phyloP scores from a whole-genome alignment of 768 basidiomycete genomes.

The Cystoderma amianthinum region DNA sequence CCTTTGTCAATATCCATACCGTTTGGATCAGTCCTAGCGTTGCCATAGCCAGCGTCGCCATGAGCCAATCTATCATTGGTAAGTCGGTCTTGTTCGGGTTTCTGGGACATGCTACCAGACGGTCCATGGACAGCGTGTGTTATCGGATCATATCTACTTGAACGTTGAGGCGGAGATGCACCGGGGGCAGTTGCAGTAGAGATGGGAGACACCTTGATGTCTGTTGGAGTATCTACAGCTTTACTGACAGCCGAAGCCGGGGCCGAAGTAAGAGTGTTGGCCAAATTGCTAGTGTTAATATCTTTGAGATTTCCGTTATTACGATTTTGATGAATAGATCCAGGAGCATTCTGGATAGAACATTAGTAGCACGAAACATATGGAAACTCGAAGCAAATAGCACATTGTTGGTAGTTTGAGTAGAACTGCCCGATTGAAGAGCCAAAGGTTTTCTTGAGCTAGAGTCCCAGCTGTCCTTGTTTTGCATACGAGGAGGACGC shows the following conservation, averaged over 20 bases:
- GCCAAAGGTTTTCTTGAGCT: neutral
- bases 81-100: neutral
- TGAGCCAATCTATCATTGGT: too few relatives aligned
- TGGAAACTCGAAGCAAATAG: neutral
- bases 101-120: neutral
- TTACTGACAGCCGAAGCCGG: too few relatives aligned
- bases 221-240: too few relatives aligned
- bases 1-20: neutral
- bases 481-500: conserved; percentile 7
- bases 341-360: neutral
- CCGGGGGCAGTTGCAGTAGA: neutral
- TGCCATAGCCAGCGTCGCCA: too few relatives aligned
- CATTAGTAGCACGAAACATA: conserved; percentile 1
- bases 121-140: neutral
- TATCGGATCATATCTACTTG: neutral
- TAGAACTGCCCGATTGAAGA: neutral
- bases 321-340: neutral
- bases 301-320: neutral
- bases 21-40: conserved; percentile 13
- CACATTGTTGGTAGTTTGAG: conserved; percentile 2
- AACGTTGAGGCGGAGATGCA: neutral
- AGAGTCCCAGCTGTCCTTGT: conserved; percentile 6
- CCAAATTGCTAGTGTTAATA: neutral
- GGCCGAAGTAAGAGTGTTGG: too few relatives aligned
- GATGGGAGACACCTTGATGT: neutral